These are phyloP conservation scores for Hortiboletus campestris DNA, from an alignment of 768 basidiomycete species.

Conservation along the genomic window DNA sequence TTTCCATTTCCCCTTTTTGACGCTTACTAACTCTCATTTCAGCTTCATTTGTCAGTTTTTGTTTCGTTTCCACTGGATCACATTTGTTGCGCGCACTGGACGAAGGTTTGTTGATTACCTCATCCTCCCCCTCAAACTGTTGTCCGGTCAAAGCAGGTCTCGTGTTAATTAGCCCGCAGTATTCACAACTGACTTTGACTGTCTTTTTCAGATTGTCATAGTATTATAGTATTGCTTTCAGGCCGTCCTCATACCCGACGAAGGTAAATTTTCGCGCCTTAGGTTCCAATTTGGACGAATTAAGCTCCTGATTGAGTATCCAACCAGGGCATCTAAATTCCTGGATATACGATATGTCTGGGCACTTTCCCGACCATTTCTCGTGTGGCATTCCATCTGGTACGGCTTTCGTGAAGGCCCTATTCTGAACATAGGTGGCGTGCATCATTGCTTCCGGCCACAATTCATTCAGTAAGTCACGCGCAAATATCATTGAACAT, in stretches of 20 bases:
- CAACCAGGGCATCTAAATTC: not conserved
- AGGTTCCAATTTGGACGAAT: not conserved
- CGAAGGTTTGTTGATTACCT: not conserved
- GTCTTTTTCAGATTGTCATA: not conserved
- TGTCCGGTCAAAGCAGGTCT: not conserved
- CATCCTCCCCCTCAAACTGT: not conserved
- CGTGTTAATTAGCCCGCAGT: not conserved
- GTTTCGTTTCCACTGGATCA: rapidly evolving
- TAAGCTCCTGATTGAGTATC: not conserved
- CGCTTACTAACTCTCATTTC: no score
- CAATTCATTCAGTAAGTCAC: no score
- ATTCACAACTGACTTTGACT: not conserved
- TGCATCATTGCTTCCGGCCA: no score
- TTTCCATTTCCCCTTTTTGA: no score
- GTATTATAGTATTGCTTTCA: not conserved
- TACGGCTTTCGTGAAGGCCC: not conserved
- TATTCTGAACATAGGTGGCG: not conserved
- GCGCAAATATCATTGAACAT: no score
- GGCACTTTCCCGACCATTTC: not conserved
- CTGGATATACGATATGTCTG: not conserved
- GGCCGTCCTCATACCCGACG: not conserved
- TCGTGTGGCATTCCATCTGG: not conserved
- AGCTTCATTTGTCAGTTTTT: not conserved
- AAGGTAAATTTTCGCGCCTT: not conserved
- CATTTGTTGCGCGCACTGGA: not conserved